Evolutionary conservation across 2,329 filamentous ascomycete species (phyloP), one percentile per base, ranked within the genome.

Genomic region (Arachnomyces sp.): DNA sequence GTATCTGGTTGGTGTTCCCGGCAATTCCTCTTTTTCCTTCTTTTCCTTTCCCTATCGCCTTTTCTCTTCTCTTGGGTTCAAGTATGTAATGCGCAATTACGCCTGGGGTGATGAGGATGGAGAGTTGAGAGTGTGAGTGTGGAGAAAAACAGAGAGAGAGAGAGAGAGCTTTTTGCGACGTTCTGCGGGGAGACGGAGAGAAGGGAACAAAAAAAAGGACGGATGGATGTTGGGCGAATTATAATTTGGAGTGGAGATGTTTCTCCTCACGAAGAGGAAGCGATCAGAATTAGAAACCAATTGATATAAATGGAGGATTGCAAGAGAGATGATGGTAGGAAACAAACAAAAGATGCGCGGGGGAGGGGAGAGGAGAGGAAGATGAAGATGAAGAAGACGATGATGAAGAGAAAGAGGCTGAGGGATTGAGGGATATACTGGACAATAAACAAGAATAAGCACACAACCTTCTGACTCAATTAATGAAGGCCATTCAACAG

Each of bases 361-460:
- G 34, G 34, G 40, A 29, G 28, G 36, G 28, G 31, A 31, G 28
- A 30, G 32, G 31, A 40, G 43, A 33, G 45, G 45, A 30, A 44
- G 33, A 13, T 13, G 18, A 28, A 16, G 33, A 5, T 28, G 30
- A 30, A 36, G 18, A 31, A 16, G 25, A 32, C 7, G 17, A 36
- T 11, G 45, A 49, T 39, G 44, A 44, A 43, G 31, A 30, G 29
- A 18, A 33, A 41, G 32, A 39, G 38, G 42, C 40, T 36, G 36
- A 39, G 28, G 41, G 36, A 29, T 33, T n/a, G 39, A 44, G 38
- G 38, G 36, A 13, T 37, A n/a, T 35, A 34, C 28, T 35, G 18
- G 36, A 38, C 31, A 25, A 5, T 25, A 25, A 25, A 9, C 9
- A 25, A 25, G n/a, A n/a, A n/a, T n/a, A n/a, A n/a, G n/a, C n/a